Conservation (phyloP, 2,329 filamentous ascomycete genomes). For the Trichoderma gracile region DNA sequence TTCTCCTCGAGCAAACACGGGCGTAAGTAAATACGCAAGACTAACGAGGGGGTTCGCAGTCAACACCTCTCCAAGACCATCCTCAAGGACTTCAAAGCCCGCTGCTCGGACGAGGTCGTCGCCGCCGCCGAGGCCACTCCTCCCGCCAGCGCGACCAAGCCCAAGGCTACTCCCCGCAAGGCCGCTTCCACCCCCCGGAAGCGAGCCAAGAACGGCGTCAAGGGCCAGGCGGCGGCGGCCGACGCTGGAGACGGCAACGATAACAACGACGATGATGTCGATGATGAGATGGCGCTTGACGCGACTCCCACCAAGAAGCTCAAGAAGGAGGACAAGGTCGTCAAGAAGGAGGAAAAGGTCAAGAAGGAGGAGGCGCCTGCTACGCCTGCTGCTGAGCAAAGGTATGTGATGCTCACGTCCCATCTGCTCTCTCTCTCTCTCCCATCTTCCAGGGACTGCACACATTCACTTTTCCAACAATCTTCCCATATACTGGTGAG, state of each 20-base stretch:
- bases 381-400: neutral
- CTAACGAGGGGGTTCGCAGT: slow-evolving; percentile 33
- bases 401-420: neutral
- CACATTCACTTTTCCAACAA: too few relatives aligned
- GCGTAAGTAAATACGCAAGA: neutral
- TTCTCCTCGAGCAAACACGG: too few relatives aligned
- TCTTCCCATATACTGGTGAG: too few relatives aligned
- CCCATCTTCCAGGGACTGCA: too few relatives aligned
- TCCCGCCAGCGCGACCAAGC: slow-evolving; percentile 4
- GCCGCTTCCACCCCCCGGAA: slow-evolving; percentile 28
- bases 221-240: neutral
- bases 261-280: slow-evolving; percentile 26
- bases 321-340: slow-evolving; percentile 35
- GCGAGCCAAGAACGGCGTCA: slow-evolving; percentile 23
- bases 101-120: slow-evolving; percentile 28
- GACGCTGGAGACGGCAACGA: neutral
- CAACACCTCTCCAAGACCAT: slow-evolving; percentile 45
- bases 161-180: slow-evolving; percentile 19
- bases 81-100: slow-evolving; percentile 39
- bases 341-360: slow-evolving; percentile 28
- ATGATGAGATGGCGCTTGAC: slow-evolving; percentile 28
- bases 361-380: too few relatives aligned
- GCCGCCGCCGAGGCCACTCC: neutral
- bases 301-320: slow-evolving; percentile 35
- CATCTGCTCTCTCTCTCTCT: too few relatives aligned